phyloP scores from a whole-genome alignment of 2,329 filamentous ascomycete genomes.

The Ilyonectria mors-panacis region DNA sequence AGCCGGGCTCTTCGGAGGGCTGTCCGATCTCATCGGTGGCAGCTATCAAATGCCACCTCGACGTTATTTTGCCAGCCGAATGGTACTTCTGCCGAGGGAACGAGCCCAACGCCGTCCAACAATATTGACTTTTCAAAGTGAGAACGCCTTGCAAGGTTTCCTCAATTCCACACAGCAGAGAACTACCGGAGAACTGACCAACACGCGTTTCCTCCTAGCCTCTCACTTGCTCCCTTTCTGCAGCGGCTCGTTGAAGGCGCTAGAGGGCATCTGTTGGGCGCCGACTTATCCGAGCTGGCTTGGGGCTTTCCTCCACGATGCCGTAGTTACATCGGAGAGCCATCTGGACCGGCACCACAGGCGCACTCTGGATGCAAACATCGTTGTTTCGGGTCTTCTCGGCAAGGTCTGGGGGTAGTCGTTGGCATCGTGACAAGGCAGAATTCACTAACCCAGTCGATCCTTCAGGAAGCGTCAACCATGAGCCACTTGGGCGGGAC shows the following conservation, averaged over 20 bases:
- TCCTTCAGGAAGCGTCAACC: neutral
- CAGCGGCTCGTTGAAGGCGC: no score
- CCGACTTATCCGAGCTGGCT: slow-evolving; percentile 28
- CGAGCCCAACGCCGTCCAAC: neutral
- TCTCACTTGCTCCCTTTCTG: neutral
- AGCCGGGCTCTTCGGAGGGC: neutral
- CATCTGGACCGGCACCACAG: slow-evolving; percentile 8
- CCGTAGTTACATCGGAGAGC: slow-evolving; percentile 9
- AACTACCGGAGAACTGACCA: slow-evolving; percentile 13
- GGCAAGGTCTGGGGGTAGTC: neutral
- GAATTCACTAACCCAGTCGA: slow-evolving; percentile 1
- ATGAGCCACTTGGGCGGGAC: neutral
- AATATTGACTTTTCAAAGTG: neutral
- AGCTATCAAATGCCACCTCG: neutral
- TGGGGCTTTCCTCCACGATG: neutral
- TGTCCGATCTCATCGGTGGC: neutral
- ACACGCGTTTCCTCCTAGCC: slow-evolving; percentile 1
- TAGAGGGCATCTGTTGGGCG: slow-evolving; percentile 1
- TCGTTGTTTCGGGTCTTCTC: neutral
- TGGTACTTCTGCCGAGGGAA: neutral
- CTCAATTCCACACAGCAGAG: slow-evolving; percentile 17
- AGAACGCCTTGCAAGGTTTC: slow-evolving; percentile 16
- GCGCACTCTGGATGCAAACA: neutral
- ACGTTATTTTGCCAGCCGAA: neutral
- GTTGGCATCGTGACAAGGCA: slow-evolving; percentile 19